Conservation (phyloP, 2,329 filamentous ascomycete genomes). For the Pezicula neosporulosa region DNA sequence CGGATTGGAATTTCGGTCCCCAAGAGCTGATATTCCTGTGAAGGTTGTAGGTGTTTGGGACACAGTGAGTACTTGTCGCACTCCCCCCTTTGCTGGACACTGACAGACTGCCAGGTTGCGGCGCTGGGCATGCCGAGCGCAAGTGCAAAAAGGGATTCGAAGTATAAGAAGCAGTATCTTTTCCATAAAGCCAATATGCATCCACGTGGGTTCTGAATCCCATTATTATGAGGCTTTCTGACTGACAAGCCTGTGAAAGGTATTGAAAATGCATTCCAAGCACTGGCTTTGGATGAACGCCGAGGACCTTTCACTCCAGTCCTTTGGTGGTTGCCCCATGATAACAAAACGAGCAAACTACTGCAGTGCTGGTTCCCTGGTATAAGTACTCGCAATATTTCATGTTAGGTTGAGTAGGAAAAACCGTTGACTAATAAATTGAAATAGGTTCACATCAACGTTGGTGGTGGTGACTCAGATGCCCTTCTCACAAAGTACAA, state of each 20-base stretch:
- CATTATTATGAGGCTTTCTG: neutral
- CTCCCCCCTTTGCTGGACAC: neutral
- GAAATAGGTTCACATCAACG: neutral
- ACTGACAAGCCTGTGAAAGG: slow-evolving; percentile 12
- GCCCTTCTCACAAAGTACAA: neutral
- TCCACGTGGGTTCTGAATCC: neutral
- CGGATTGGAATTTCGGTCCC: neutral
- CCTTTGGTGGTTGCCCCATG: slow-evolving; percentile 23
- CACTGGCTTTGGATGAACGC: slow-evolving; percentile 41
- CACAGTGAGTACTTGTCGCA: slow-evolving; percentile 28
- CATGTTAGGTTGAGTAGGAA: neutral
- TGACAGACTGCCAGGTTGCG: neutral
- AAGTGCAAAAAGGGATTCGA: neutral
- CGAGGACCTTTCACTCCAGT: slow-evolving; percentile 31
- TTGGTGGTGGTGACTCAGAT: neutral
- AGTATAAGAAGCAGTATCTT: slow-evolving; percentile 19
- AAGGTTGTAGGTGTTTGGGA: slow-evolving; percentile 43
- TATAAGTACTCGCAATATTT: slow-evolving; percentile 11
- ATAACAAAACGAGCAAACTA: slow-evolving; percentile 24
- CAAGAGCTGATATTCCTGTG: slow-evolving; percentile 29
- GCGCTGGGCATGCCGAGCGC: neutral
- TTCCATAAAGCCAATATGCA: slow-evolving; percentile 33
- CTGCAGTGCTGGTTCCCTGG: slow-evolving; percentile 39
- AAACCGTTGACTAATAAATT: neutral
- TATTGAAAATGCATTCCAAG: slow-evolving; percentile 43